These are phyloP conservation scores for Citrullus colocynthis DNA, from an alignment of 306 rosid species.

Conservation along the genomic window DNA sequence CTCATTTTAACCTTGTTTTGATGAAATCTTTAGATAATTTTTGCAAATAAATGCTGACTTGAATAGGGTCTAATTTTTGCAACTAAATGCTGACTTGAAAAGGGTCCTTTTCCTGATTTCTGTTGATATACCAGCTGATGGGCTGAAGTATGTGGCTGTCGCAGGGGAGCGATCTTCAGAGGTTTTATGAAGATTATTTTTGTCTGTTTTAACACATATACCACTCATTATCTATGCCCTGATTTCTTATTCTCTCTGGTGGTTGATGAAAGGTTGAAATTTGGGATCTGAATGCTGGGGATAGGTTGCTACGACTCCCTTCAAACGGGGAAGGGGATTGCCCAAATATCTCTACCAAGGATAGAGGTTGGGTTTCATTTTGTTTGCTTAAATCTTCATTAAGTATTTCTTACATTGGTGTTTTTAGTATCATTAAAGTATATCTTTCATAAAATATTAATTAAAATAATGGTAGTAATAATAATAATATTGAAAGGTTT, in stretches of 20 bases:
- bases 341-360: constrained; percentile 28
- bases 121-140: constrained; percentile 26
- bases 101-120: background rate
- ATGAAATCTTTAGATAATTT: background rate
- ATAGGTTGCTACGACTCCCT: constrained; percentile 46
- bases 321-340: constrained; percentile 25
- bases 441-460: background rate
- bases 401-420: background rate
- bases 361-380: constrained; percentile 29
- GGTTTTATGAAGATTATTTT: constrained; percentile 29
- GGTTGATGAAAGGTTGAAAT: constrained; percentile 59
- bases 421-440: background rate
- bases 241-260: constrained; percentile 13
- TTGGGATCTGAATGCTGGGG: constrained; percentile 81
- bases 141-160: constrained; percentile 47
- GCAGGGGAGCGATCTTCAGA: constrained; percentile 72
- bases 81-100: background rate
- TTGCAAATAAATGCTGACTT: background rate
- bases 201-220: background rate
- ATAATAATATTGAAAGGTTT: background rate
- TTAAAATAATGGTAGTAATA: background rate
- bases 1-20: background rate
- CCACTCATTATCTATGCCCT: background rate
- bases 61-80: background rate
- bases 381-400: background rate